Base-by-base conservation (phyloP, 345 rosid species). In the Combretum micranthum region DNA sequence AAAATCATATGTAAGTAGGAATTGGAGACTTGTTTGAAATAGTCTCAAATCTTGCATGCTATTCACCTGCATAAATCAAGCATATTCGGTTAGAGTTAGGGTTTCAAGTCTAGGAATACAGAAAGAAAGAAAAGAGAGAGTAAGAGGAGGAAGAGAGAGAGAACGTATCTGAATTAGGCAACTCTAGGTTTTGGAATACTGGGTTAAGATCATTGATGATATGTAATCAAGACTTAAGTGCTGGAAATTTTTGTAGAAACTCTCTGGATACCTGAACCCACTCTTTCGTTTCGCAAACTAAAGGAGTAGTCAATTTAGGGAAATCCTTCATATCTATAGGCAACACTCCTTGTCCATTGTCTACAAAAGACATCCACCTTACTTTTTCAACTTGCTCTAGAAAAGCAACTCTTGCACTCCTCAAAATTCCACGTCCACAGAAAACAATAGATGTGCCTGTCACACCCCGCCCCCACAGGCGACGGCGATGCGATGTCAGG, bases 301-400 rank as follows among this genome's bases (percentile, higher is more conserved):
- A 64, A 20, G 75, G 60, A 22, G 74, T 42, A 3, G 69, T 62
- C 52, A 65, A 39, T 47, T 69, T 57, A 12, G 64, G 52, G n/a
- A n/a, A n/a, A 60, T 77, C 75, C 32, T 56, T 26, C 26, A 52
- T 32, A 43, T 48, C 43, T 51, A 51, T 55, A 8, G 74, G 69
- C 19, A 78, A 53, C 26, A 15, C 55, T 37, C 46, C 11, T 21
- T 75, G 65, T 20, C 65, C 55, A 59, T 57, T 78, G 23, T 69
- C 71, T 79, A 73, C 71, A 47, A 78, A 62, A 16, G 86, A 75
- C 61, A 78, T 59, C 64, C 75, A n/a, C n/a, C n/a, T n/a, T n/a
- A n/a, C n/a, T n/a, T n/a, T 69, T 42, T 21, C 63, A 21, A 78
- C 32, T 53, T 74, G 61, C 2, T 68, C 21, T n/a, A 20, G 44